Conservation (phyloP, 2,329 filamentous ascomycete genomes). For the Microdochium bolleyi region DNA sequence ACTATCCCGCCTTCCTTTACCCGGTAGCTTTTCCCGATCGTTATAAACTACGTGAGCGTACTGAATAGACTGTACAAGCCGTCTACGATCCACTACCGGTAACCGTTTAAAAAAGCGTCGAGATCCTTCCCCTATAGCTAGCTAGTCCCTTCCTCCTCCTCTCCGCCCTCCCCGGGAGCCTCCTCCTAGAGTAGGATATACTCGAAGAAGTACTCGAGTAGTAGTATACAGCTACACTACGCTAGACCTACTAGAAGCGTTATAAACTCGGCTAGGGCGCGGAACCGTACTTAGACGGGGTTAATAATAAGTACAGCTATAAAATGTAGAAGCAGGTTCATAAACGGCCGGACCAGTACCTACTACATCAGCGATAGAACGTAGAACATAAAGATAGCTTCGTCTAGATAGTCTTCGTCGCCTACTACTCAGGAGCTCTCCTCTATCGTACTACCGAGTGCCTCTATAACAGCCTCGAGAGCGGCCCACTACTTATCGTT, state of each 20-base stretch:
- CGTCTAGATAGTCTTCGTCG: not conserved
- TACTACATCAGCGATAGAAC: not conserved
- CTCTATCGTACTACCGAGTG: not conserved
- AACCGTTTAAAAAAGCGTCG: constrained; percentile 3
- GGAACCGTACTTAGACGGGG: no score
- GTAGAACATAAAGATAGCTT: not conserved
- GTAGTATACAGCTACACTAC: no score
- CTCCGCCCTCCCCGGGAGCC: constrained; percentile 4
- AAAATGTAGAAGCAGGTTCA: not conserved
- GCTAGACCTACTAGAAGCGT: no score
- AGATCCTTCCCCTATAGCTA: constrained; percentile 1
- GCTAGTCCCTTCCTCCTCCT: constrained; percentile 1
- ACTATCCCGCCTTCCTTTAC: no score
- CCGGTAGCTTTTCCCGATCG: not conserved
- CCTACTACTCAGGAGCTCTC: no score
- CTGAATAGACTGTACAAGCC: not conserved
- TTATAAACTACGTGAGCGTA: not conserved
- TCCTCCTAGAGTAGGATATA: not conserved
- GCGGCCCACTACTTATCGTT: not conserved
- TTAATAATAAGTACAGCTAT: not conserved
- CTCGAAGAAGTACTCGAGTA: not conserved
- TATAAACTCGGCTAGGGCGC: no score
- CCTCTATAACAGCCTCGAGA: not conserved
- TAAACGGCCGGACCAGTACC: not conserved
- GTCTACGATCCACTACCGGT: not conserved